phyloP scores from a whole-genome alignment of 2,329 filamentous ascomycete species.

The Ceratocystis huliohia region DNA sequence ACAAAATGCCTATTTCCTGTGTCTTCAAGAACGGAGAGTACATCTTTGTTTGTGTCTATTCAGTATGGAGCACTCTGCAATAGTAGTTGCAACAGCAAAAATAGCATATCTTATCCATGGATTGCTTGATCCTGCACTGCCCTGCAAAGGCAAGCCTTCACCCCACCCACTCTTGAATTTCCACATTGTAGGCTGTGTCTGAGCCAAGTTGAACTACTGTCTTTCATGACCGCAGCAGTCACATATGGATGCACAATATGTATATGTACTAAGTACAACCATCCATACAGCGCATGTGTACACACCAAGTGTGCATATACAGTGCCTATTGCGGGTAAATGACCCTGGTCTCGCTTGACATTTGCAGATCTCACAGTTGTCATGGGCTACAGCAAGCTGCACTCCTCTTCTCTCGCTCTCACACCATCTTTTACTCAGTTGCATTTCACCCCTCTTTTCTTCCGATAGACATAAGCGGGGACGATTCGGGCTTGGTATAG shows the following conservation, averaged over 20 bases:
- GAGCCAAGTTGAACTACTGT: not conserved
- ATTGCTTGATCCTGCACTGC: too few relatives aligned
- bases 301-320: not conserved
- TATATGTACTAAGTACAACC: not conserved
- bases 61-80: not conserved
- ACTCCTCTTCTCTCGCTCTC: conserved; percentile 1
- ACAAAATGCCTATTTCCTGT: too few relatives aligned
- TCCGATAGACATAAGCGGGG: not conserved
- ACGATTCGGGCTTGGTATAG: not conserved
- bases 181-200: not conserved
- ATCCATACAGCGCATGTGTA: not conserved
- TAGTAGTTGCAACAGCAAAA: not conserved
- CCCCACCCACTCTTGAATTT: not conserved
- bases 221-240: not conserved
- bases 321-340: not conserved
- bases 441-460: not conserved
- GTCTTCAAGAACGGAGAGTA: not conserved
- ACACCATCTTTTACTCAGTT: not conserved
- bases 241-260: not conserved
- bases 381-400: not conserved
- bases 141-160: too few relatives aligned
- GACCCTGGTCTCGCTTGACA: conserved; percentile 5
- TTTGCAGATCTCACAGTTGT: conserved; percentile 3
- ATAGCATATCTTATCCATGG: too few relatives aligned
- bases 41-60: not conserved